Base-by-base conservation (phyloP, 768 basidiomycete species). In the Trametes cinnabarina region DNA sequence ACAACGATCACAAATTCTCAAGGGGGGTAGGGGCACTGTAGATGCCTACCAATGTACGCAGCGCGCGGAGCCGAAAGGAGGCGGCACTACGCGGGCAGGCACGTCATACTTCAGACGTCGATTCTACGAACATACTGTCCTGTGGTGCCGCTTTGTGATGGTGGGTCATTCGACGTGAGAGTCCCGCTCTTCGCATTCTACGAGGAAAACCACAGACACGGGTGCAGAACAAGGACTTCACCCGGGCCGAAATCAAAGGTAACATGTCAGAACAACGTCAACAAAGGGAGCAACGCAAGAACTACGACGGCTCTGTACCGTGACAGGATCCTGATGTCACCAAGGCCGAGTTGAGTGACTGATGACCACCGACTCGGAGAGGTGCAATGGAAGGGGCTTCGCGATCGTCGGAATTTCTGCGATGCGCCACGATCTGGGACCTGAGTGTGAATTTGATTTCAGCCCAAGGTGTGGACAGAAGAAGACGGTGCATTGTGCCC, bases 361-460 rank as follows among this genome's bases (percentile, higher is more conserved):
- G n/a, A 4, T 32, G 40, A 43, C 40, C 39, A 37, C 25, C 19
- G 10, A 17, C 25, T 39, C 44, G 54, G 47, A n/a, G 44, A 30
- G 32, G 41, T 46, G 37, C 37, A 55, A 55, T 55, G 54, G 46
- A 55, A 41, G 46, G 35, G 5, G 28, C 14, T 23, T 5, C 25
- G 39, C 41, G 54, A 55, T 48, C 46, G 25, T 41, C 54, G 40
- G 51, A 19, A 34, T 20, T 41, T 9, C 17, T 53, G 51, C 42
- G 20, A 22, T 28, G 15, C 11, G 14, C 30, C 7, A 12, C 28
- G 30, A 35, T 19, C 20, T 11, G 20, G 42, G 39, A 14, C 54
- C 34, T 54, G 37, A 41, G 41, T 32, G 32, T 19, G 51, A 12
- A 44, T 23, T 22, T 26, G 41, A 39, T 19, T 10, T 50, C 2